Conservation (phyloP, 306 rosid species). For the Trifolium pratense region DNA sequence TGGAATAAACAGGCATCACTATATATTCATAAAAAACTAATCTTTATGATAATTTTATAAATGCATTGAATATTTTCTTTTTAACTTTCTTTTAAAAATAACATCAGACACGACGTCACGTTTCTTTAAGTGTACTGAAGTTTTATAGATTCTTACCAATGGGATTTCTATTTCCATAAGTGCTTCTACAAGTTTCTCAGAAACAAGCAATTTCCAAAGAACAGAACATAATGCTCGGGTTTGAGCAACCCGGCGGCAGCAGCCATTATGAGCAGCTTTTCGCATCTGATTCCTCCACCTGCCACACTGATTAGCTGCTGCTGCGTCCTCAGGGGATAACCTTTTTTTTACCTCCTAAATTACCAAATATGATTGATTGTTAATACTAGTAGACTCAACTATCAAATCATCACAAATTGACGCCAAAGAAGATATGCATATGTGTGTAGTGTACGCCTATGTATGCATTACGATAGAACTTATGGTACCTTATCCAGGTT, state of each 20-base stretch:
- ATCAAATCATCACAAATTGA: slow-evolving; percentile 9
- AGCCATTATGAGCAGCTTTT: slow-evolving; percentile 94
- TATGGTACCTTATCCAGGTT: slow-evolving; percentile 83
- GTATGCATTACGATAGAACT: slow-evolving; percentile 11
- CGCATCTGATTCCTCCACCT: slow-evolving; percentile 98
- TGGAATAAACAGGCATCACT: background rate
- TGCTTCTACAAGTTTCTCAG: slow-evolving; percentile 78
- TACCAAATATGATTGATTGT: slow-evolving; percentile 32
- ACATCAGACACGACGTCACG: background rate
- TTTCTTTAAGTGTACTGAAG: slow-evolving; percentile 9
- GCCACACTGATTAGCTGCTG: slow-evolving; percentile 80
- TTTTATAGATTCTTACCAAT: slow-evolving; percentile 57
- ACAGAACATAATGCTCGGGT: slow-evolving; percentile 79
- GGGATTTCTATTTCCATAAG: slow-evolving; percentile 78
- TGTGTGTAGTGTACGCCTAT: background rate
- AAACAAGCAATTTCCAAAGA: slow-evolving; percentile 89
- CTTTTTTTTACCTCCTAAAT: slow-evolving; percentile 87
- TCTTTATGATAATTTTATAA: too few species aligned
- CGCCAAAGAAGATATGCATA: slow-evolving; percentile 1
- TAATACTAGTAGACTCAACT: slow-evolving; percentile 30
- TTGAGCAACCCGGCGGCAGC: slow-evolving; percentile 96
- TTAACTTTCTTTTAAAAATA: background rate
- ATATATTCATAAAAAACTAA: background rate
- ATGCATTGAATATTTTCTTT: too few species aligned
- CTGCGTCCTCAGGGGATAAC: slow-evolving; percentile 78